These are phyloP conservation scores for Leptographium radiaticola DNA, from an alignment of 2,329 filamentous ascomycete species.

Conservation along the genomic window DNA sequence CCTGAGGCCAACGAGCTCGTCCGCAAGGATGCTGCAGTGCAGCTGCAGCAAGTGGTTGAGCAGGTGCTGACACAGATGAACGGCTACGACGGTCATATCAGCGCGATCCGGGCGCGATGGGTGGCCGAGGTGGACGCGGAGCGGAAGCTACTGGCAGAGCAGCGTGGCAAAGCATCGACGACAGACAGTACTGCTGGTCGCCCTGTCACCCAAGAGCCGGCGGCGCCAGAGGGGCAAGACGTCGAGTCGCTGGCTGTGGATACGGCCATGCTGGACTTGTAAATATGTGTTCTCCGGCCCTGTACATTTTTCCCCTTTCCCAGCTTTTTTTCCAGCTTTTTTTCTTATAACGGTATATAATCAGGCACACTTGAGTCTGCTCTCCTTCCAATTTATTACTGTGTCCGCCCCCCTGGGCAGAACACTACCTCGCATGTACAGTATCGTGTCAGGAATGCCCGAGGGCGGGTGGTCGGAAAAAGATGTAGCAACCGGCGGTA, in stretches of 20 bases:
- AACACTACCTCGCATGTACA: no score
- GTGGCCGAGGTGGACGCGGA: conserved; percentile 15
- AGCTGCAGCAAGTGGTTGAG: conserved; percentile 12
- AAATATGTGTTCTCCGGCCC: no score
- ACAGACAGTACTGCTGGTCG: not conserved
- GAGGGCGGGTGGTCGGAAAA: not conserved
- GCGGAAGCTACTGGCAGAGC: conserved; percentile 9
- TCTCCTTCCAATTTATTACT: no score
- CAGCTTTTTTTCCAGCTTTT: no score
- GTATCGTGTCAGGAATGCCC: not conserved
- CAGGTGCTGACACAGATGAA: conserved; percentile 11
- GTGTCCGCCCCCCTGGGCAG: no score
- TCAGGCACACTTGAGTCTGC: no score
- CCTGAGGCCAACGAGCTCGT: not conserved
- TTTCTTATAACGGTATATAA: no score
- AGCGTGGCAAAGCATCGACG: conserved; percentile 7
- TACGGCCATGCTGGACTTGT: no score
- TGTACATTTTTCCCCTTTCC: no score
- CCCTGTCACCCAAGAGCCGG: no score
- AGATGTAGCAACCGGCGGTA: conserved; percentile 62
- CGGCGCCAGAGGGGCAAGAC: not conserved
- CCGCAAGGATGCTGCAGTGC: conserved; percentile 7
- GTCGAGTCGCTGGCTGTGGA: no score
- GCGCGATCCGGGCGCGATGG: conserved; percentile 10
- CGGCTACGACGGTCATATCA: conserved; percentile 14